phyloP scores from a whole-genome alignment of 176 grass and related monocot genomes.

The Canna indica region DNA sequence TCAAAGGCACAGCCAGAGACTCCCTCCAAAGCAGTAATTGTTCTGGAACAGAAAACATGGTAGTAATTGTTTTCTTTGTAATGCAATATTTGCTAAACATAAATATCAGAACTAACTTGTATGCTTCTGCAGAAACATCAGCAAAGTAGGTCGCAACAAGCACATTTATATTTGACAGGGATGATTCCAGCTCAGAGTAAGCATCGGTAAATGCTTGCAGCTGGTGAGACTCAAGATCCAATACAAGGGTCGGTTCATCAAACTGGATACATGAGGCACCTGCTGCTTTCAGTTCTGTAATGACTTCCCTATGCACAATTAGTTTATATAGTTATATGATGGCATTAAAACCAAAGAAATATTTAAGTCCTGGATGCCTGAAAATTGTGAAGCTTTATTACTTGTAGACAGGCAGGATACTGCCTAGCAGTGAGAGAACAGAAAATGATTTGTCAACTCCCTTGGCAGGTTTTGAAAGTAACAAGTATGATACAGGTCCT shows the following conservation, averaged over 20 bases:
- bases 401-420: slow-evolving; percentile 85
- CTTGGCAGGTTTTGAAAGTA: slow-evolving; percentile 92
- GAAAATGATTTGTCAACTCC: slow-evolving; percentile 92
- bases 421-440: slow-evolving; percentile 64
- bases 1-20: slow-evolving; percentile 78
- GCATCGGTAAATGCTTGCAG: slow-evolving; percentile 63
- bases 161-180: slow-evolving; percentile 72
- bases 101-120: slow-evolving; percentile 49
- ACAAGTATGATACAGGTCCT: slow-evolving; percentile 84
- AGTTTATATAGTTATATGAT: neutral
- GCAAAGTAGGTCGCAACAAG: slow-evolving; percentile 96
- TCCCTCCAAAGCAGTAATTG: slow-evolving; percentile 53
- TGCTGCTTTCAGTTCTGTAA: slow-evolving; percentile 74
- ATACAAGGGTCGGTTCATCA: slow-evolving; percentile 86
- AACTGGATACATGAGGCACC: slow-evolving; percentile 97
- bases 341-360: neutral
- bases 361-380: neutral
- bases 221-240: slow-evolving; percentile 71
- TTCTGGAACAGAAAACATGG: slow-evolving; percentile 32
- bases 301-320: slow-evolving; percentile 49
- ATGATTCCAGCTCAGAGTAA: slow-evolving; percentile 55
- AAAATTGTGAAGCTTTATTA: slow-evolving; percentile 18
- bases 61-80: neutral
- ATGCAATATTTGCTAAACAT: neutral
- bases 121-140: slow-evolving; percentile 77